phyloP scores from a whole-genome alignment of 345 rosid species.

The Jatropha curcas region DNA sequence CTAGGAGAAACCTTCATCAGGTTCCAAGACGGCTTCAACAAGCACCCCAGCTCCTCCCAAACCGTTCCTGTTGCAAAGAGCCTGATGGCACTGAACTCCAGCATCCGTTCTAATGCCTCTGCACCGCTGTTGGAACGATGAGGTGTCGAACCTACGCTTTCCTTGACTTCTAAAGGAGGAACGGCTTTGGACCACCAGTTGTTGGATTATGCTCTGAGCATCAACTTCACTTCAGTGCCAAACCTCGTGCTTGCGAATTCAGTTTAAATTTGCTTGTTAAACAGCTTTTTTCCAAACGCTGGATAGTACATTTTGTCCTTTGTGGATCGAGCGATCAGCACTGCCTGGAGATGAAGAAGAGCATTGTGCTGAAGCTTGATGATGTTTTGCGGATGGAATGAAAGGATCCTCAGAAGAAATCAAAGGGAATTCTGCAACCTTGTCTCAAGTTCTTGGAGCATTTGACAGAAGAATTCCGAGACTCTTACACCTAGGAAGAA shows the following conservation, averaged over 20 bases:
- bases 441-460: constrained; percentile 27
- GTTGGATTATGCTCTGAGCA: constrained; percentile 28
- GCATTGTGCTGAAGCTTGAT: constrained; percentile 32
- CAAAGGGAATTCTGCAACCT: constrained; percentile 26
- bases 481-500: constrained; percentile 25
- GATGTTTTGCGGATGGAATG: constrained; percentile 30
- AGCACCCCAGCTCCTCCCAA: constrained; percentile 26
- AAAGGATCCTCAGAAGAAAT: constrained; percentile 27
- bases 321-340: constrained; percentile 23
- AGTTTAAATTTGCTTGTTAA: background rate
- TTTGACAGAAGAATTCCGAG: constrained; percentile 26
- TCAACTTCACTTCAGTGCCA: constrained; percentile 23
- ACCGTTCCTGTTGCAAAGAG: constrained; percentile 28
- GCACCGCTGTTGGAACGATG: constrained; percentile 31
- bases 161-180: constrained; percentile 11
- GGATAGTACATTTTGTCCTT: constrained; percentile 30
- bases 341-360: constrained; percentile 20
- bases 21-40: constrained; percentile 31
- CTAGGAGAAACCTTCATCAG: constrained; percentile 32
- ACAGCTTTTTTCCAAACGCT: constrained; percentile 22
- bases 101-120: constrained; percentile 34
- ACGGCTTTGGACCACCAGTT: constrained; percentile 6
- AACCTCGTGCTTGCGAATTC: background rate
- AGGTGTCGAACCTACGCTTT: constrained; percentile 24
- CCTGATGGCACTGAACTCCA: constrained; percentile 29